phyloP scores from a whole-genome alignment of 108 stramenopile genomes.

The Parmales sp. region DNA sequence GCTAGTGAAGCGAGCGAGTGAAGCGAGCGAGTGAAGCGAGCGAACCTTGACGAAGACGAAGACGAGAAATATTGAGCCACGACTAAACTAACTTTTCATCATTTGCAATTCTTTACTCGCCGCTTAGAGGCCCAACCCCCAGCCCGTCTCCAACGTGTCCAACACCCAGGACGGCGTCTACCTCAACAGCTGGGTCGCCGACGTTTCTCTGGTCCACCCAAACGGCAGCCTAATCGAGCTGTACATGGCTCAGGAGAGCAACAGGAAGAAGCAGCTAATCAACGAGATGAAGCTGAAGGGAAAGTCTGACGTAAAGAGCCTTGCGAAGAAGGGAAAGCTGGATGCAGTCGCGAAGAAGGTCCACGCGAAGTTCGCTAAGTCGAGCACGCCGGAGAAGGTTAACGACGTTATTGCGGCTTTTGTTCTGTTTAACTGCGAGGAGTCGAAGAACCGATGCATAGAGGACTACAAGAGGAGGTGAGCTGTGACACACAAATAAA shows the following conservation, averaged over 20 bases:
- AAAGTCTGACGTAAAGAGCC: no score
- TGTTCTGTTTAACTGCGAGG: not conserved
- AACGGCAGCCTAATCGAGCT: not conserved
- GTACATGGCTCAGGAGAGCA: not conserved
- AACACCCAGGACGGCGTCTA: not conserved
- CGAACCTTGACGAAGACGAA: no score
- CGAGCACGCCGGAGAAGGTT: not conserved
- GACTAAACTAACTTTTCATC: no score
- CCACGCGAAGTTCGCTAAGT: not conserved
- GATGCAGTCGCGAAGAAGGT: not conserved
- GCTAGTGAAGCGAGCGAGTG: no score
- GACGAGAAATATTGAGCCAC: not conserved
- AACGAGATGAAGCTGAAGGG: not conserved
- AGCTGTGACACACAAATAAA: no score
- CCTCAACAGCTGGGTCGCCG: not conserved
- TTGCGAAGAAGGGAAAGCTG: conserved; percentile 1
- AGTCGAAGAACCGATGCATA: not conserved
- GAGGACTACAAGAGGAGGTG: not conserved
- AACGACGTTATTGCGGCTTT: not conserved
- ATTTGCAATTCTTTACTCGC: no score
- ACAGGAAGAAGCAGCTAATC: not conserved
- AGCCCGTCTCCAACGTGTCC: not conserved
- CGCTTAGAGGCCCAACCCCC: not conserved
- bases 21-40: no score
- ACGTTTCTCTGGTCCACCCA: not conserved